Conservation (phyloP, 2,329 filamentous ascomycete species). For the Stenocarpella maydis region DNA sequence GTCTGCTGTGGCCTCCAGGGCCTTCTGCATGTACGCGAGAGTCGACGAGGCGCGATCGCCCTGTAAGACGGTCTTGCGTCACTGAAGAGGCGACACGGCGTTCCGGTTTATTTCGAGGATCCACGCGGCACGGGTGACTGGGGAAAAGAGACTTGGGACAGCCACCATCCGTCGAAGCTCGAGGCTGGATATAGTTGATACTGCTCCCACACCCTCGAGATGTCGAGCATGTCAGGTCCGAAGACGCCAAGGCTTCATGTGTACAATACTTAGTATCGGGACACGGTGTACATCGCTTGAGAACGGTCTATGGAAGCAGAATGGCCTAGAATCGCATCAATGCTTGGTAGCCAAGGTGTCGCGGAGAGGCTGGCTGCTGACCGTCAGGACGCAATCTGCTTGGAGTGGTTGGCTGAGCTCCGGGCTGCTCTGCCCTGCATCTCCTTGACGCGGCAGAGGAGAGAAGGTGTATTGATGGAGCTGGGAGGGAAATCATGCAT, state of each 20-base stretch:
- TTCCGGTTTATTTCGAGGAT: slow-evolving; percentile 23
- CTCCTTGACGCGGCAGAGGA: neutral
- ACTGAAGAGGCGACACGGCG: slow-evolving; percentile 33
- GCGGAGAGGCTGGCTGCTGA: neutral
- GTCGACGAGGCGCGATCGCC: slow-evolving; percentile 83
- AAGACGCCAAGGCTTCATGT: neutral
- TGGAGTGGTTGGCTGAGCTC: neutral
- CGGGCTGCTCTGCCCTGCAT: neutral
- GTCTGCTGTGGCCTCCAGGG: slow-evolving; percentile 93
- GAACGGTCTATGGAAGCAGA: neutral
- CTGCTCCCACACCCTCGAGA: neutral
- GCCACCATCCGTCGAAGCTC: neutral
- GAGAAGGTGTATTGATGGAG: neutral
- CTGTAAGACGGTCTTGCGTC: slow-evolving; percentile 53
- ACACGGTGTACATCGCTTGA: neutral
- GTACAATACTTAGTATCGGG: neutral
- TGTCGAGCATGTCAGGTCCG: neutral
- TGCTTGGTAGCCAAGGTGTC: neutral
- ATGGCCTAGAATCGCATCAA: neutral
- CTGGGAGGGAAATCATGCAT: neutral
- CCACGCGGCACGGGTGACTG: neutral
- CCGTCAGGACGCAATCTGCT: neutral
- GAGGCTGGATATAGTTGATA: neutral
- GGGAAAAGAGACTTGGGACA: neutral
- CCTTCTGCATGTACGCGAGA: slow-evolving; percentile 83